Evolutionary conservation across 2,329 filamentous ascomycete genomes (phyloP).

Genomic region (Fusarium virguliforme): DNA sequence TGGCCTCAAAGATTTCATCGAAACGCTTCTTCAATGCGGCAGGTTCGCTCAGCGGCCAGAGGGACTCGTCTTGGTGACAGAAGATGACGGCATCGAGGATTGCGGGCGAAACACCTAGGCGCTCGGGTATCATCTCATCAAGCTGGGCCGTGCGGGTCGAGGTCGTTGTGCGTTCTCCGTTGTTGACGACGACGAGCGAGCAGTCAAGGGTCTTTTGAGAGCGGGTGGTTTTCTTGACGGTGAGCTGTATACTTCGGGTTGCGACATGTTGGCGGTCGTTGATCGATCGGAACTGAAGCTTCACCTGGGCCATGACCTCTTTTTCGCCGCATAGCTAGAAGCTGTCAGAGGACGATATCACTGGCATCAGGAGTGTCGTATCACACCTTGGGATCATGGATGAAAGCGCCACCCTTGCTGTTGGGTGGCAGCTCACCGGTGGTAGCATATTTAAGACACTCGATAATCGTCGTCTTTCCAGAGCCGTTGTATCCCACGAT

Average conservation of each 20-base stretch:
- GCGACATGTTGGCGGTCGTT: conserved; percentile 85
- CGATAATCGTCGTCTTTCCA: conserved; percentile 98
- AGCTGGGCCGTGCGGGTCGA: conserved; percentile 88
- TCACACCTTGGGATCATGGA: conserved; percentile 91
- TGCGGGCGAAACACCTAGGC: conserved; percentile 90
- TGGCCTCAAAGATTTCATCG: conserved; percentile 96
- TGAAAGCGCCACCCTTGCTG: conserved; percentile 90
- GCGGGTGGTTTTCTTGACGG: conserved; percentile 84
- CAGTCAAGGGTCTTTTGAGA: conserved; percentile 89
- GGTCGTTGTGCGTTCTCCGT: conserved; percentile 84
- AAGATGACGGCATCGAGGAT: conserved; percentile 97
- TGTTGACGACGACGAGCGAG: conserved; percentile 80
- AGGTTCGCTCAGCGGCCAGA: conserved; percentile 97
- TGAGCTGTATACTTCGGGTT: conserved; percentile 87
- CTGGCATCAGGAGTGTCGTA: background rate
- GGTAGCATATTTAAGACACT: conserved; percentile 98
- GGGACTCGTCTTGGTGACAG: conserved; percentile 97
- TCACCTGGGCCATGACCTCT: conserved; percentile 92
- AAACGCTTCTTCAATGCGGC: conserved; percentile 91
- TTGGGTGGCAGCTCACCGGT: conserved; percentile 95
- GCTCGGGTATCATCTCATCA: conserved; percentile 86
- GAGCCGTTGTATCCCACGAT: conserved; percentile 99
- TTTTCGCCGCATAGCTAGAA: conserved; percentile 82
- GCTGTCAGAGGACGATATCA: conserved; percentile 24
- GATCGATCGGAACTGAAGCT: conserved; percentile 86